Evolutionary conservation across 2,329 filamentous ascomycete species (phyloP), one percentile per base, ranked within the genome.

Genomic region (Colletotrichum higginsianum): DNA sequence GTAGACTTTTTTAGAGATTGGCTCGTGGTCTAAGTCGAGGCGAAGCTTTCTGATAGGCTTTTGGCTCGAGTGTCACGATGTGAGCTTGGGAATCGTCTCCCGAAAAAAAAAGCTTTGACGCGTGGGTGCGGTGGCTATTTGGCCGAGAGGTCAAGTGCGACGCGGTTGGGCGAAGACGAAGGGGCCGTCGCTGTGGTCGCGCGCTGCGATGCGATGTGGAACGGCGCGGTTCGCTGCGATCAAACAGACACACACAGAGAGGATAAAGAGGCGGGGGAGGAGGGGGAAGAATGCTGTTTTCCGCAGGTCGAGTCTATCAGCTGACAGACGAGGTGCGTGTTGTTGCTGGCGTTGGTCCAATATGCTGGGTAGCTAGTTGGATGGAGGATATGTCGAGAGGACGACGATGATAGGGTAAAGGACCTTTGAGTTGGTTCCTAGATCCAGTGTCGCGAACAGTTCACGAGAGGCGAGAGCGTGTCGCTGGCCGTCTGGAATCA

Each of bases 251-350:
- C 61, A 63, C 23, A 47, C 42, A 61, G 6, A 30, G 30, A 30
- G 30, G 8, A 8, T 7, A 30, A 1, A 30, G 30, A 30, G 30
- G 30, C 30, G 30, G 30, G 30, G 30, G 30, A 30, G 30, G 30
- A 30, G 30, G n/a, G 42, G 35, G 55, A 50, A 55, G 52, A 8
- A 49, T 60, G 67, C 80, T 78, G 77, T 76, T 74, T 76, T 84
- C 83, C 83, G 84, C 84, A 86, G 84, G 75, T 71, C 74, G 76
- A 69, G 72, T 76, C 73, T 80, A 87, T 89, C 87, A 89, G 86
- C 86, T 88, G 87, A 88, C 82, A 73, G 75, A 23, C 16, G 35
- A 46, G 38, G 7, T 18, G 76, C n/a, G 76, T 68, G 72, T 70
- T 52, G 49, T 9, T n/a, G 38, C 26, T 16, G 21, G 30, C 50